A percentile compares a stretch with the other conserved stretches of the same genome.
Evolutionary conservation across 371 early-diverging fungal species (phyloP).

Genomic region (Coemansia sp.): DNA sequence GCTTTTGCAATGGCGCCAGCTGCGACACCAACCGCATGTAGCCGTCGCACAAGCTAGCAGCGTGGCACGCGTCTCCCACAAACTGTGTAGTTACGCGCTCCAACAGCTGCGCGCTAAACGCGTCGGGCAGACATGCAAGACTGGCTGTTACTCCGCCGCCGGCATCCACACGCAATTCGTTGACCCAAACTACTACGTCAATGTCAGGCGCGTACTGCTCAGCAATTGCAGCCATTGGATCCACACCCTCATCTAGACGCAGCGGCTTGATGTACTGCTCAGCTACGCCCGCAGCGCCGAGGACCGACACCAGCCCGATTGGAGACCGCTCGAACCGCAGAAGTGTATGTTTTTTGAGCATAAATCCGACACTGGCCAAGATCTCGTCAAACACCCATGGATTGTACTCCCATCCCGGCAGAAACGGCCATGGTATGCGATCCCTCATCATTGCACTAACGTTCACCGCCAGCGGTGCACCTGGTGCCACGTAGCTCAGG

Average conservation of each 20-base stretch:
- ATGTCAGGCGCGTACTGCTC: conserved; percentile 45
- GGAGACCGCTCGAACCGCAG: conserved; percentile 50
- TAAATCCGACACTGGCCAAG: conserved; percentile 47
- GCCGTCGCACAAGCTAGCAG: conserved; percentile 17
- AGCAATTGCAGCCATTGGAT: conserved; percentile 47
- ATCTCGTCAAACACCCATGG: conserved; percentile 52
- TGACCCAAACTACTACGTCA: conserved; percentile 52
- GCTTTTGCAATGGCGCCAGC: conserved; percentile 46
- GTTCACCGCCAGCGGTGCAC: conserved; percentile 44
- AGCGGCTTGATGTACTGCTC: conserved; percentile 31
- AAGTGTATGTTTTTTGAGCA: conserved; percentile 48
- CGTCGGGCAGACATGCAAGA: conserved; percentile 26
- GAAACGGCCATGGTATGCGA: conserved; percentile 51
- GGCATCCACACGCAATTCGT: conserved; percentile 39
- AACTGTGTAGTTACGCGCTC: conserved; percentile 48
- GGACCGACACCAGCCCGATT: conserved; percentile 36
- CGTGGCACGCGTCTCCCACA: conserved; percentile 26
- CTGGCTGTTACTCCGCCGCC: conserved; percentile 16
- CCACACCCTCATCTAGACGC: conserved; percentile 24
- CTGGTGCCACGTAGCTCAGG: conserved; percentile 47
- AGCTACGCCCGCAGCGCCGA: conserved; percentile 5
- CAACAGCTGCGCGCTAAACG: conserved; percentile 46
- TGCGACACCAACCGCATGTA: conserved; percentile 41
- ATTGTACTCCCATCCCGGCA: conserved; percentile 51
- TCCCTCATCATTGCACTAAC: conserved; percentile 42